Percentiles rank a stretch among this genome's conserved stretches.
Evolutionary conservation across 768 basidiomycete species (phyloP).

Genomic region (Flagelloscypha sp.): DNA sequence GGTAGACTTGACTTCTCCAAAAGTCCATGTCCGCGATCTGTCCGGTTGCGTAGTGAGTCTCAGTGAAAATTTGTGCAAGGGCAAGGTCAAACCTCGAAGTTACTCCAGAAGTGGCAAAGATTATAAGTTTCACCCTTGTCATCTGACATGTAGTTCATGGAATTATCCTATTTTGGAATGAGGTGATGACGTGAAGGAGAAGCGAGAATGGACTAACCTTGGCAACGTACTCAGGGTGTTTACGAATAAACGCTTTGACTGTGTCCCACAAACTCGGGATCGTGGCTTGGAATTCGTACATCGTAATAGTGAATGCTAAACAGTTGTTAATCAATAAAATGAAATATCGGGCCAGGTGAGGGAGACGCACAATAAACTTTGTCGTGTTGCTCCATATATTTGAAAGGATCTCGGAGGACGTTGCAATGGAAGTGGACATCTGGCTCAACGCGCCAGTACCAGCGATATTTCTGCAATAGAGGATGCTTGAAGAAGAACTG

Average conservation of each 20-base stretch:
- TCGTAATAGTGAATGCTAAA: constrained; percentile 60
- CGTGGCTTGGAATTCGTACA: constrained; percentile 69
- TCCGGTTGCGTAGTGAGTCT: too few relatives aligned
- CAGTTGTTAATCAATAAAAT: constrained; percentile 10
- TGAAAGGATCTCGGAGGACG: constrained; percentile 57
- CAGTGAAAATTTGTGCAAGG: too few relatives aligned
- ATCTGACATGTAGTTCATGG: constrained; percentile 45
- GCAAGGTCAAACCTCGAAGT: too few relatives aligned
- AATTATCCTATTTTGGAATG: constrained; percentile 51
- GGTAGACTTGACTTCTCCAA: constrained; percentile 59
- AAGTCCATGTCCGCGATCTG: constrained; percentile 58
- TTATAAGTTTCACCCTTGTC: constrained; percentile 57
- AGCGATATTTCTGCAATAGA: constrained; percentile 55
- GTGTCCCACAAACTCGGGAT: constrained; percentile 68
- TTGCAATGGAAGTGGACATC: constrained; percentile 74
- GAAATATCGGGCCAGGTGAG: background rate
- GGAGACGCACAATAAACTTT: constrained; percentile 52
- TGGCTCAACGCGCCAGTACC: constrained; percentile 81
- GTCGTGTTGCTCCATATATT: constrained; percentile 59
- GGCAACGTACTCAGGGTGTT: constrained; percentile 53
- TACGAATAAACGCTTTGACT: too few relatives aligned
- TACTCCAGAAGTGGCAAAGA: constrained; percentile 62
- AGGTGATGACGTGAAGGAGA: too few relatives aligned
- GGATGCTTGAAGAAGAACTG: constrained; percentile 69
- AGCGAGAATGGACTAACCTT: too few relatives aligned